A percentile compares a stretch with the other conserved stretches of the same genome.
phyloP scores from a whole-genome alignment of 2,329 filamentous ascomycete genomes.

The Tolypocladium tundrense region DNA sequence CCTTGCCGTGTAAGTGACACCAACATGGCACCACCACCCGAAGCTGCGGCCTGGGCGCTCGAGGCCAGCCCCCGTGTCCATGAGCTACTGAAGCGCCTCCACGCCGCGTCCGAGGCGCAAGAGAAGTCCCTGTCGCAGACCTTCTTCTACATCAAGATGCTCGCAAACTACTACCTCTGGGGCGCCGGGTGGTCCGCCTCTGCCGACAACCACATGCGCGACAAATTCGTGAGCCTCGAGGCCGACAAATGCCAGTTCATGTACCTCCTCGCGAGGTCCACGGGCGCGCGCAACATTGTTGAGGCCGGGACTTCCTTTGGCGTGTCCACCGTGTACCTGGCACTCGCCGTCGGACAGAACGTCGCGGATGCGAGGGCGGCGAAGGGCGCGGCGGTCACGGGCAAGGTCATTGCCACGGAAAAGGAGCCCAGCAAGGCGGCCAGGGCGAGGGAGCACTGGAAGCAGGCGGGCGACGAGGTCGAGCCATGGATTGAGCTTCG shows the following conservation, averaged over 20 bases:
- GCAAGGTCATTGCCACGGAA: conserved; percentile 47
- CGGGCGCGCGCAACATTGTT: conserved; percentile 39
- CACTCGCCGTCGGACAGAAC: conserved; percentile 44
- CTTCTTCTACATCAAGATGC: conserved; percentile 14
- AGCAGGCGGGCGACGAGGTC: conserved; percentile 35
- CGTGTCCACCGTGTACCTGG: conserved; percentile 52
- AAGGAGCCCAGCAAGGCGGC: conserved; percentile 44
- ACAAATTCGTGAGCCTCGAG: conserved; percentile 51
- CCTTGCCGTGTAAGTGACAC: neutral
- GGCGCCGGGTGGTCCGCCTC: conserved; percentile 11
- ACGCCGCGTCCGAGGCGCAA: conserved; percentile 14
- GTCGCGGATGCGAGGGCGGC: conserved; percentile 8
- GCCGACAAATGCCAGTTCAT: conserved; percentile 46
- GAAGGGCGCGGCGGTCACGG: conserved; percentile 6
- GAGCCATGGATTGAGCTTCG: conserved; percentile 42
- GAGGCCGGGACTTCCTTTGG: conserved; percentile 54
- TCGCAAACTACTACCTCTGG: conserved; percentile 13
- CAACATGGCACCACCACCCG: neutral
- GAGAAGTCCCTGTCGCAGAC: conserved; percentile 14
- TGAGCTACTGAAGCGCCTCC: conserved; percentile 14
- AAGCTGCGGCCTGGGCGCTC: conserved; percentile 10
- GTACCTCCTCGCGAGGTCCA: conserved; percentile 41
- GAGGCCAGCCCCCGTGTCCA: conserved; percentile 15
- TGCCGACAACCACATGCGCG: conserved; percentile 29
- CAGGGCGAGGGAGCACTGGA: conserved; percentile 43